Percentiles rank a stretch among this genome's conserved stretches.
These are phyloP conservation scores for Pouteria glomerata DNA, from an alignment of 148 eudicot species.

Conservation along the genomic window DNA sequence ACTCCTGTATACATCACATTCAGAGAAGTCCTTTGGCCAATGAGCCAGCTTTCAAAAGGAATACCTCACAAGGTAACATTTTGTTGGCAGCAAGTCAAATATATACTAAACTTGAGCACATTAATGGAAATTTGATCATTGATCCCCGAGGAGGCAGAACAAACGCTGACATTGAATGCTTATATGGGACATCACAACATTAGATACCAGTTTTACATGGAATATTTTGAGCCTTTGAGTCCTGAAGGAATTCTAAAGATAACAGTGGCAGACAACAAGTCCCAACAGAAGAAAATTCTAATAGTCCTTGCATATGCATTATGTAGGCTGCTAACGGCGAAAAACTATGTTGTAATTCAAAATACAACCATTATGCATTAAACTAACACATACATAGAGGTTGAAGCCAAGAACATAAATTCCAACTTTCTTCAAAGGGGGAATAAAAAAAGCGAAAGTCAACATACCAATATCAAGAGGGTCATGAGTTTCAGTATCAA, in stretches of 20 bases:
- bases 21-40: neutral
- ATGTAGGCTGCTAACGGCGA: neutral
- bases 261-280: neutral
- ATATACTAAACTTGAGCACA: neutral
- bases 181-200: neutral
- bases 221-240: neutral
- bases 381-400: neutral
- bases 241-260: neutral
- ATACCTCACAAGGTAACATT: neutral
- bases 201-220: neutral
- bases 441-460: no score
- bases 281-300: neutral
- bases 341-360: neutral
- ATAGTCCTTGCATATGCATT: neutral
- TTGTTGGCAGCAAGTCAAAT: neutral
- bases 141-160: neutral
- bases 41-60: neutral
- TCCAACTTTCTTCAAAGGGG: no score
- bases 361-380: neutral
- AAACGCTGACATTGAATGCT: neutral
- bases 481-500: constrained; percentile 97
- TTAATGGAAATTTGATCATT: neutral
- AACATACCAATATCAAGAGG: constrained; percentile 91
- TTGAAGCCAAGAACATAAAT: neutral
- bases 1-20: neutral